Percentiles rank a stretch among this genome's conserved stretches.
Evolutionary conservation across 768 basidiomycete species (phyloP).

Genomic region (Holtermanniella nyarrowii): DNA sequence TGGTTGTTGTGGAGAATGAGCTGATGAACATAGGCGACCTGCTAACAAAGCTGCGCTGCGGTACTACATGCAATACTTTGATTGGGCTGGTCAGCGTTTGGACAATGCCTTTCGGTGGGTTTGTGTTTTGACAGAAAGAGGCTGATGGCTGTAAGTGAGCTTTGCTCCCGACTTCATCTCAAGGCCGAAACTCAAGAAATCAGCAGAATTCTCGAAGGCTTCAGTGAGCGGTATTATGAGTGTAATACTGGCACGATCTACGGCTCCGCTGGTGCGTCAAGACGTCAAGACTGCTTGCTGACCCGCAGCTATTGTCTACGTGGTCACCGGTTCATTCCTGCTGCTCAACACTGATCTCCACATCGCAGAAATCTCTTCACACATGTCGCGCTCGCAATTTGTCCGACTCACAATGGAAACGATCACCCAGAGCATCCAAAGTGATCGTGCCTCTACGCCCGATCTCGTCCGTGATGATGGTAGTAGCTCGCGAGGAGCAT

Average conservation of each 20-base stretch:
- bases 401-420: constrained; percentile 81
- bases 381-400: constrained; percentile 89
- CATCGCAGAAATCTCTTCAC: constrained; percentile 73
- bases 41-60: constrained; percentile 66
- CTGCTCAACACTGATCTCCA: constrained; percentile 96
- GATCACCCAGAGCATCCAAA: constrained; percentile 64
- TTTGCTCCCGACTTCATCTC: constrained; percentile 84
- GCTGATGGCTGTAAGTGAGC: constrained; percentile 47
- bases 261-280: constrained; percentile 65
- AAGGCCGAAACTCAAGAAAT: constrained; percentile 97
- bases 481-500: constrained; percentile 11
- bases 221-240: constrained; percentile 81
- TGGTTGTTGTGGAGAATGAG: not conserved
- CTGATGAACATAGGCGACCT: constrained; percentile 49
- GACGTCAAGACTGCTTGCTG: not conserved
- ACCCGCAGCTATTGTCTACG: constrained; percentile 74
- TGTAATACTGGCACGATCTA: constrained; percentile 75
- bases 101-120: constrained; percentile 79
- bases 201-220: constrained; percentile 87
- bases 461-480: constrained; percentile 58
- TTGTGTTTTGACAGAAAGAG: not conserved
- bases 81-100: constrained; percentile 69
- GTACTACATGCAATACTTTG: constrained; percentile 78
- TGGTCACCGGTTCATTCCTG: constrained; percentile 81
- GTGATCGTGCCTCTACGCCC: constrained; percentile 48